Base-by-base conservation (phyloP, 106 monocot species). In the Chionographis japonica region DNA sequence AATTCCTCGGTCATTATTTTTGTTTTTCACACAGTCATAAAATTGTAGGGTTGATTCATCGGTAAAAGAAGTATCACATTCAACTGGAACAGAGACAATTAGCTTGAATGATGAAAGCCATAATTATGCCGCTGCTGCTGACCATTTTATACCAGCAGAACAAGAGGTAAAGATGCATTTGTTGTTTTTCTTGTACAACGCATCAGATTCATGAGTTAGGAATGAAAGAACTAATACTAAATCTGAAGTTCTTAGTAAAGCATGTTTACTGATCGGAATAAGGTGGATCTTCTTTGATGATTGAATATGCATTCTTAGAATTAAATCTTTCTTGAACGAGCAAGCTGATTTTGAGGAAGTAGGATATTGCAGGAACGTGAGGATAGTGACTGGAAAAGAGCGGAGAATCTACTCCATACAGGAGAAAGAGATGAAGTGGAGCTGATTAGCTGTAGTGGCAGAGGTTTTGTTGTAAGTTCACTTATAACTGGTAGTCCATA, bases 391-490 rank as follows among this genome's bases (percentile, higher is more conserved):
- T 94, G 93, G 93, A 82, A 61, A 61, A 77, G 60, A 67, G 77
- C 77, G 62, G 80, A 79, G 71, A 51, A 73, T 56, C 50, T 88
- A 27, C 56, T 82, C 10, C 70, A 61, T 37, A 73, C 80, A 77
- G 88, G 88, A 66, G 88, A 86, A 75, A 83, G 81, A 72, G 73
- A 57, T 74, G 86, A 89, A 73, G 93, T 89, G 13, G 88, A 95
- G 74, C 68, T 95, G 58, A 81, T 95, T 66, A 95, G 89, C 69
- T 89, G 93, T 54, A 94, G 93, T 52, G 70, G 78, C 57, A 81
- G 82, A 79, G 93, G 93, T 53, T 94, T 94, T 84, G 75, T 90
- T 79, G 93, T 94, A 73, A 86, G 93, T 78, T 67, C 50, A 12
- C n/a, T 55, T 10, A 20, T 61, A 68, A 50, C 16, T 12, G 49